Percentiles rank a stretch among this genome's conserved stretches.
Evolutionary conservation across 73 alveolate species (phyloP).

Genomic region (Symbiodinium natans): DNA sequence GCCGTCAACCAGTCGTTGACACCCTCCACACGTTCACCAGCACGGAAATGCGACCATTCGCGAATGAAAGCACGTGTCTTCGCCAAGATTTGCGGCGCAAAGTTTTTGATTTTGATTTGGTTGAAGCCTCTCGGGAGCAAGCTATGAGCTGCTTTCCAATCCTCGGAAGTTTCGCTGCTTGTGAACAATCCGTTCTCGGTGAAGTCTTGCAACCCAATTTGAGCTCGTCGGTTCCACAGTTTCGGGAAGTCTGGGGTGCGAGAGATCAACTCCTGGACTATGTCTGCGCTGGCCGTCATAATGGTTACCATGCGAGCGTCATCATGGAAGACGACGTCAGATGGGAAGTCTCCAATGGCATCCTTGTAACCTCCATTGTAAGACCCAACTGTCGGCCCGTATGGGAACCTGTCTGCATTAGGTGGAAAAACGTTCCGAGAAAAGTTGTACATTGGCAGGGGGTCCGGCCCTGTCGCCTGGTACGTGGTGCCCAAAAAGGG

Average conservation of each 20-base stretch:
- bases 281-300: constrained; percentile 36
- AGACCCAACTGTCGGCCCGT: constrained; percentile 60
- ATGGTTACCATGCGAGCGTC: constrained; percentile 20
- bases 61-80: constrained; percentile 80
- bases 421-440: constrained; percentile 53
- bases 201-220: constrained; percentile 70
- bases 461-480: constrained; percentile 23
- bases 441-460: constrained; percentile 28
- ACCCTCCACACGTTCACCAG: constrained; percentile 63
- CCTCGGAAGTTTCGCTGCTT: constrained; percentile 77
- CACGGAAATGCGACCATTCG: constrained; percentile 59
- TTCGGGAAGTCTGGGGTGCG: constrained; percentile 55
- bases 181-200: constrained; percentile 76
- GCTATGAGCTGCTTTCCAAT: constrained; percentile 67
- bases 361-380: constrained; percentile 13
- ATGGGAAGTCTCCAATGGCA: constrained; percentile 24
- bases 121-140: constrained; percentile 72
- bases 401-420: background rate
- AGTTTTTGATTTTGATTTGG: constrained; percentile 79
- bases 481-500: constrained; percentile 42
- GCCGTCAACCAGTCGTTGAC: constrained; percentile 83
- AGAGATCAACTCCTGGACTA: constrained; percentile 45
- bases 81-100: constrained; percentile 77
- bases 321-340: constrained; percentile 19
- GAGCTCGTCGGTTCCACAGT: constrained; percentile 66